Evolutionary conservation across 352 stramenopile genomes (phyloP), one percentile per base, ranked within the genome.

Genomic region (Phytophthora cajani): DNA sequence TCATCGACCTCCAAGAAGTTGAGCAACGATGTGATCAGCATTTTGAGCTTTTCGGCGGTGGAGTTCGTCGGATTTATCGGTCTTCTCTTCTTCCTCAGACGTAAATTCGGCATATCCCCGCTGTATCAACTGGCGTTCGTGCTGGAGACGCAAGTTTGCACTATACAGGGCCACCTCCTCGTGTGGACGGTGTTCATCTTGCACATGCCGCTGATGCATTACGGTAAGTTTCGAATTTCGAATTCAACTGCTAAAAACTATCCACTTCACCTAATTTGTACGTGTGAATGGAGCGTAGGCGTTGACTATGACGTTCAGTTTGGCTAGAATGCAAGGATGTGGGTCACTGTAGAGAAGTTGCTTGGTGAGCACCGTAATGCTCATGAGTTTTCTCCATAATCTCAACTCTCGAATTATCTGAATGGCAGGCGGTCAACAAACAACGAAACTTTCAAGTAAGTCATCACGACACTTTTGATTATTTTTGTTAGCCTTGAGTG

Each of bases 111-210:
- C 0, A 74, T 77, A n/a, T 71, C 58, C 5, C 47, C 69, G 16
- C 58, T 74, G 16, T 77, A 72, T 17, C 63, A 75, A 21, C 47
- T 73, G 19, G 60, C 66, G 1, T 73, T 73, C 17, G 66, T 69
- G 1, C 53, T 73, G 23, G 66, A 73, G 60, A 69, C 66, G 16
- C 60, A 73, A 30, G 30, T 52, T 14, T 36, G 42, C 10, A 69
- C 60, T 7, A 33, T 73, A 2, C 66, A 73, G 55, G 66, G 60
- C 3, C 52, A 73, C 14, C 50, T 73, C 7, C 51, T 73, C 25
- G 52, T 69, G 5, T 72, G 58, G 65, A 59, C 58, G 25, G 42
- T 72, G 21, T 72, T 63, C 65, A 72, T 72, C 44, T 40, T 72
- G 2, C 65, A 72, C 9, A 63, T 72, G 60, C 65, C 65, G 2